A percentile compares a stretch with the other conserved stretches of the same genome.
phyloP scores from a whole-genome alignment of 1,284 basidiomycete genomes.

The Cutaneotrichosporon sp. region DNA sequence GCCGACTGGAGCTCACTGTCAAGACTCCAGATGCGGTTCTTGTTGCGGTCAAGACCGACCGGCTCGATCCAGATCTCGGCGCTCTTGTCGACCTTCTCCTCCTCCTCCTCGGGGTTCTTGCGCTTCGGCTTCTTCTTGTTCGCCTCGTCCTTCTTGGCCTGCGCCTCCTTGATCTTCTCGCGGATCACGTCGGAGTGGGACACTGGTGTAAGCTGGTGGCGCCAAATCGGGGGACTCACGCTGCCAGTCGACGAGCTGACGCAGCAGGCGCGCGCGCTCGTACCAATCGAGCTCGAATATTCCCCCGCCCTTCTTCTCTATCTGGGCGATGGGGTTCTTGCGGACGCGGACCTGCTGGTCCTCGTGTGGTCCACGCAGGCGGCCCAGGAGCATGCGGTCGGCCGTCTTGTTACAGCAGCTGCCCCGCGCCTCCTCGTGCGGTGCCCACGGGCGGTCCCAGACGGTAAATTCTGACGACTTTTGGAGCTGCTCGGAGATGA shows the following conservation, averaged over 20 bases:
- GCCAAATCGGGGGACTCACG: no score
- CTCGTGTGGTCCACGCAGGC: slow-evolving; percentile 40
- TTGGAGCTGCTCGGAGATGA: slow-evolving; percentile 41
- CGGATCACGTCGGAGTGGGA: slow-evolving; percentile 41
- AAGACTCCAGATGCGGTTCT: slow-evolving; percentile 50
- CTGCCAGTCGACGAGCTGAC: slow-evolving; percentile 54
- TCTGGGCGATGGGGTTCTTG: slow-evolving; percentile 39
- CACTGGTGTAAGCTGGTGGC: slow-evolving; percentile 32
- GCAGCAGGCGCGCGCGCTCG: slow-evolving; percentile 42
- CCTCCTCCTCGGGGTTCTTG: slow-evolving; percentile 24
- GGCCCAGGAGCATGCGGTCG: slow-evolving; percentile 34
- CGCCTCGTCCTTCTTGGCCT: slow-evolving; percentile 14
- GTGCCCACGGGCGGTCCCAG: slow-evolving; percentile 48
- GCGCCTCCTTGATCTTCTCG: slow-evolving; percentile 36
- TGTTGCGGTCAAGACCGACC: slow-evolving; percentile 44
- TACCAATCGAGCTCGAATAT: slow-evolving; percentile 49
- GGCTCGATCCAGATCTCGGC: slow-evolving; percentile 33
- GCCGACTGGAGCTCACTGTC: slow-evolving; percentile 45
- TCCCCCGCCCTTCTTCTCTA: slow-evolving; percentile 37
- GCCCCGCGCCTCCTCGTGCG: slow-evolving; percentile 43
- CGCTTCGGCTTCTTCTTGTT: slow-evolving; percentile 17
- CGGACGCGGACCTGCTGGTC: slow-evolving; percentile 25
- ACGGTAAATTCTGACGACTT: slow-evolving; percentile 46
- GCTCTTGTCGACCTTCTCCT: slow-evolving; percentile 13
- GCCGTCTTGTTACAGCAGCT: slow-evolving; percentile 36